These are phyloP conservation scores for Zymoseptoria brevis DNA, from an alignment of 2,329 filamentous ascomycete species.

Conservation along the genomic window DNA sequence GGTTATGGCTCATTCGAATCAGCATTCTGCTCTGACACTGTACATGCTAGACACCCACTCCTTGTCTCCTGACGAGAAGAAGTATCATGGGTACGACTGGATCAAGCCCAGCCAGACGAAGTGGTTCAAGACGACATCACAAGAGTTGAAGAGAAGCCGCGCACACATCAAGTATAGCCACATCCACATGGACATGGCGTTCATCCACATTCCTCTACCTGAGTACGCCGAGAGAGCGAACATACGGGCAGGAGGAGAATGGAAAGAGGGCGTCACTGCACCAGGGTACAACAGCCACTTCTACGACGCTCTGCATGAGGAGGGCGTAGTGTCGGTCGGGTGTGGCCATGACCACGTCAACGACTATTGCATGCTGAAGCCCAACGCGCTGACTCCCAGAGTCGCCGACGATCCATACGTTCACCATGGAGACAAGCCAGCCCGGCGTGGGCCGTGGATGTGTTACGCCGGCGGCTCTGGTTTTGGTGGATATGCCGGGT, in stretches of 20 bases:
- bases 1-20: constrained; percentile 71
- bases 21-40: constrained; percentile 86
- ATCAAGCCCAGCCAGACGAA: constrained; percentile 87
- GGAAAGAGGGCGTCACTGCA: constrained; percentile 77
- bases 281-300: constrained; percentile 89
- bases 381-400: constrained; percentile 13
- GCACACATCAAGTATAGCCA: constrained; percentile 69
- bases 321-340: constrained; percentile 78
- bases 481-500: constrained; percentile 92
- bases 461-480: constrained; percentile 90
- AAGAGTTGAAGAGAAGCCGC: constrained; percentile 56
- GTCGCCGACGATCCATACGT: constrained; percentile 1
- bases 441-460: constrained; percentile 65
- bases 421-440: constrained; percentile 10
- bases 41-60: constrained; percentile 91
- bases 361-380: constrained; percentile 75
- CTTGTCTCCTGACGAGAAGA: constrained; percentile 81
- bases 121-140: constrained; percentile 80
- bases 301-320: constrained; percentile 75
- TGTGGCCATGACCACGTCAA: constrained; percentile 96
- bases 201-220: constrained; percentile 93
- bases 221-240: constrained; percentile 65
- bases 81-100: constrained; percentile 95
- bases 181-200: constrained; percentile 90
- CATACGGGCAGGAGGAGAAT: constrained; percentile 55